These are phyloP conservation scores for Colletotrichum sp. DNA, from an alignment of 2,329 filamentous ascomycete species.

Conservation along the genomic window DNA sequence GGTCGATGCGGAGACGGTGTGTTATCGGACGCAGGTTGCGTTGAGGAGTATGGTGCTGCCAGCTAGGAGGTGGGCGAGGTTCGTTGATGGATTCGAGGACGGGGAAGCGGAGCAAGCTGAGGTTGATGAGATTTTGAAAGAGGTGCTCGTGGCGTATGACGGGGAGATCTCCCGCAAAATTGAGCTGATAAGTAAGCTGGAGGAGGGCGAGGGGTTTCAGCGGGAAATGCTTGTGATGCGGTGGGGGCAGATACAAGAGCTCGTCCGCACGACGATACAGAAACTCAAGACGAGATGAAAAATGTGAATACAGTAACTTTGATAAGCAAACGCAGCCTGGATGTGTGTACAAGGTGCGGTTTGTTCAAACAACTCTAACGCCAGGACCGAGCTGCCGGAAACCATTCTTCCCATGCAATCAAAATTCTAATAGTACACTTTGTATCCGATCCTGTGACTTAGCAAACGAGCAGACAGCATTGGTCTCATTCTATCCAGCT, in stretches of 20 bases:
- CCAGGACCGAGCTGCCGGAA: neutral
- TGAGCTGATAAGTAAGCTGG: slow-evolving; percentile 30
- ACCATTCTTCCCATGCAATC: neutral
- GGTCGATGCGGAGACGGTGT: slow-evolving; percentile 54
- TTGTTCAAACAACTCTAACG: slow-evolving; percentile 9
- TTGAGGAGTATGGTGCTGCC: slow-evolving; percentile 43
- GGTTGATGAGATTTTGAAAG: slow-evolving; percentile 40
- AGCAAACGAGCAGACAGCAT: neutral
- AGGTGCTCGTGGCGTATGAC: slow-evolving; percentile 42
- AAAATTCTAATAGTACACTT: slow-evolving; percentile 17
- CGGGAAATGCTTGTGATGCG: slow-evolving; percentile 38
- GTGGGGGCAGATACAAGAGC: slow-evolving; percentile 47
- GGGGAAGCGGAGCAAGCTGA: slow-evolving; percentile 44
- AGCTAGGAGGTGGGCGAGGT: slow-evolving; percentile 46
- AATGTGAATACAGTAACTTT: neutral
- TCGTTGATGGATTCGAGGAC: slow-evolving; percentile 51
- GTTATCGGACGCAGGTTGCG: slow-evolving; percentile 62
- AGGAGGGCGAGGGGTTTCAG: slow-evolving; percentile 37
- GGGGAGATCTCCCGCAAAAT: slow-evolving; percentile 34
- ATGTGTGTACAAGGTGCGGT: neutral
- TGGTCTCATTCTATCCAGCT: neutral
- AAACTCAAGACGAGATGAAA: slow-evolving; percentile 16
- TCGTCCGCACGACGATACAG: slow-evolving; percentile 41
- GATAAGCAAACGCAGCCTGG: neutral
- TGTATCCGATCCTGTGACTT: neutral